Conservation (phyloP, 2,329 filamentous ascomycete species). For the Ustulina deusta region DNA sequence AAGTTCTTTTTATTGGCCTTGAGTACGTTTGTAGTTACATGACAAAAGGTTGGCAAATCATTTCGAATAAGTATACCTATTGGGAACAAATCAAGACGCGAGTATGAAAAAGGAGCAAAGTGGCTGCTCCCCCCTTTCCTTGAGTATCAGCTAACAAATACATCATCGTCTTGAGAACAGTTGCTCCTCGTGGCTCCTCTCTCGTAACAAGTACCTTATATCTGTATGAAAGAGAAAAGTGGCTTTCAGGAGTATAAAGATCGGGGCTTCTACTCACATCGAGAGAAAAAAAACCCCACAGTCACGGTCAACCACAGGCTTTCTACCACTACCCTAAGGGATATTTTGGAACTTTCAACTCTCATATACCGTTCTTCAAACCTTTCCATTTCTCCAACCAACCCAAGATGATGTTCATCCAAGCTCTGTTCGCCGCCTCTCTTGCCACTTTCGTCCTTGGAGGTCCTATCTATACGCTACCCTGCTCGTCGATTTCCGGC, state of each 20-base stretch:
- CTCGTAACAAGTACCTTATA: not conserved
- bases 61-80: not conserved
- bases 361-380: not conserved
- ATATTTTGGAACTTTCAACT: not conserved
- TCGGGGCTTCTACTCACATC: not conserved
- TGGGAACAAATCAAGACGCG: not conserved
- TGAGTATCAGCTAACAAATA: not conserved
- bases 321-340: not conserved
- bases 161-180: not conserved
- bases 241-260: constrained; percentile 18
- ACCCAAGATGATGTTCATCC: constrained; percentile 25
- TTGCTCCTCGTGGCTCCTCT: not conserved
- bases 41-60: not conserved
- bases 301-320: not conserved
- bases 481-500: constrained; percentile 34
- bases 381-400: not conserved
- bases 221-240: not conserved
- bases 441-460: constrained; percentile 17
- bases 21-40: constrained; percentile 16
- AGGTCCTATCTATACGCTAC: not conserved
- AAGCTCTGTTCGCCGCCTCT: constrained; percentile 10
- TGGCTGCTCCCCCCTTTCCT: not conserved
- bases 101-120: not conserved
- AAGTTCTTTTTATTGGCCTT: not conserved
- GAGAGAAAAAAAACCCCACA: not conserved